Percentiles rank a stretch among this genome's conserved stretches.
phyloP scores from a whole-genome alignment of 2,329 filamentous ascomycete species.

The Penicillium fuscoglaucum region DNA sequence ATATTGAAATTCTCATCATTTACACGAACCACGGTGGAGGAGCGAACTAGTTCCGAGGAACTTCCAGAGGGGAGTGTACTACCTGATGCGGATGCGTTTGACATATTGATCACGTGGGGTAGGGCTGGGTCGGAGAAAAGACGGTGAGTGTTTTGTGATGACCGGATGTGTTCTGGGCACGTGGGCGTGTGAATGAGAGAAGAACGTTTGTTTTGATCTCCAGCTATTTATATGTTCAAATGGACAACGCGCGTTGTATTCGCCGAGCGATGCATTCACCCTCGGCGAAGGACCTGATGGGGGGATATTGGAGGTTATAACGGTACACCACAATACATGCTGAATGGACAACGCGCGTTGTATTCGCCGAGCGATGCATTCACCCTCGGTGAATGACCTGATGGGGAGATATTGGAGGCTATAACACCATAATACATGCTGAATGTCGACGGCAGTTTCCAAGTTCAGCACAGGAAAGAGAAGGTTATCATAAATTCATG shows the following conservation, averaged over 20 bases:
- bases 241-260: neutral
- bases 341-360: neutral
- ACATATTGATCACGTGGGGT: neutral
- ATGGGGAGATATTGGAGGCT: neutral
- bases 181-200: neutral
- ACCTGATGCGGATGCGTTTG: neutral
- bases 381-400: neutral
- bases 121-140: too few relatives aligned
- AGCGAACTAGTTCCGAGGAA: neutral
- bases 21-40: neutral
- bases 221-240: neutral
- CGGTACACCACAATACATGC: neutral
- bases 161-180: neutral
- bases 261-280: neutral
- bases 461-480: neutral
- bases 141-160: neutral
- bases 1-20: slow-evolving; percentile 9
- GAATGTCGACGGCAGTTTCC: neutral
- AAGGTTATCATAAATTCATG: neutral
- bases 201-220: neutral
- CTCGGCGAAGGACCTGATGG: neutral
- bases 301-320: too few relatives aligned
- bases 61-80: neutral
- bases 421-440: neutral
- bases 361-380: too few relatives aligned